phyloP scores from a whole-genome alignment of 192 early-diverging fungal species.

The Mortierella antarctica region DNA sequence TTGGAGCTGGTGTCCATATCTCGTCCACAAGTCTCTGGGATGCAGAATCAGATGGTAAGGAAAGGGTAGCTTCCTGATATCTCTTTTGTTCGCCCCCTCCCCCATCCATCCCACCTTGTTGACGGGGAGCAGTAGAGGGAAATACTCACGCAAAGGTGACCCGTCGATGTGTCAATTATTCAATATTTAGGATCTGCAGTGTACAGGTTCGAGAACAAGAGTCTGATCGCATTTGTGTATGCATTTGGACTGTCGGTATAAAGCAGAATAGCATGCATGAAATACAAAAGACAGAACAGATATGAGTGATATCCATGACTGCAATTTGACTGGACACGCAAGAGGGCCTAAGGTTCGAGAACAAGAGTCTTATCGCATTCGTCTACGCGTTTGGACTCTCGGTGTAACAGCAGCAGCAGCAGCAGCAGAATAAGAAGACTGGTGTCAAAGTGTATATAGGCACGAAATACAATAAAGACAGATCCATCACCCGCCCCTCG shows the following conservation, averaged over 20 bases:
- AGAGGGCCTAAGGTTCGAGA: constrained; percentile 45
- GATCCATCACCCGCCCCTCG: too few species aligned
- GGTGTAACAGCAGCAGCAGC: too few species aligned
- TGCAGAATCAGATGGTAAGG: constrained; percentile 44
- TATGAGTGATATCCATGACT: neutral
- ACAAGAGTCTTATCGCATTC: constrained; percentile 35
- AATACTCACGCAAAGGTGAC: neutral
- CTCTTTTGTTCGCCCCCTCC: neutral
- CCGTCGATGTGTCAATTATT: neutral
- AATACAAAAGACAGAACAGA: neutral
- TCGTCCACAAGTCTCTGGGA: constrained; percentile 50
- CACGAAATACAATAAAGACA: too few species aligned
- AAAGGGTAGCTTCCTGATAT: neutral
- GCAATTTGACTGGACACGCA: too few species aligned
- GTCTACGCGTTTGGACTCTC: constrained; percentile 26
- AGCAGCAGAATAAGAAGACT: too few species aligned
- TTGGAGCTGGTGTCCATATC: constrained; percentile 39
- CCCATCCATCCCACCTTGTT: neutral
- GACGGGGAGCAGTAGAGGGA: neutral
- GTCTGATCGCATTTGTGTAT: constrained; percentile 31
- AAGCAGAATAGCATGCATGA: neutral
- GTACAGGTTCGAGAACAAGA: constrained; percentile 44
- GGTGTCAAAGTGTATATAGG: too few species aligned
- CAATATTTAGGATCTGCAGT: constrained; percentile 28
- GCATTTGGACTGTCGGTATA: constrained; percentile 32